These are phyloP conservation scores for Pouteria campechiana DNA, from an alignment of 179 eudicot species.

Conservation along the genomic window DNA sequence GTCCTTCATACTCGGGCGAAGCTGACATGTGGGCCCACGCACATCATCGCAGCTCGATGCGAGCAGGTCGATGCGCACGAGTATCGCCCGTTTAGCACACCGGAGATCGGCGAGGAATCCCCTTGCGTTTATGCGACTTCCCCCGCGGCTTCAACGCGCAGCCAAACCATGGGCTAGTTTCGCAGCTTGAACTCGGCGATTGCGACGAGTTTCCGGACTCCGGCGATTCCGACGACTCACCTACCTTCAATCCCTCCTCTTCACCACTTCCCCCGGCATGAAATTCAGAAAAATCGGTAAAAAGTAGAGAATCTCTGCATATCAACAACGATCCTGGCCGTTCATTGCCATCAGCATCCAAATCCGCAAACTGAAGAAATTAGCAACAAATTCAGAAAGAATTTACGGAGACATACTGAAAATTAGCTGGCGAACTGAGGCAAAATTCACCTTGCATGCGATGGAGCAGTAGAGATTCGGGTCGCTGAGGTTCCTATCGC, in stretches of 20 bases:
- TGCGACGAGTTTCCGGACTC: not conserved
- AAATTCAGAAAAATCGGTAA: not conserved
- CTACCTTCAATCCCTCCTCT: not conserved
- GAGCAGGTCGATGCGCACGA: too few relatives aligned
- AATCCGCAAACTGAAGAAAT: conserved; percentile 4
- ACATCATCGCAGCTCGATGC: too few relatives aligned
- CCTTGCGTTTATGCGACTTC: conserved; percentile 24
- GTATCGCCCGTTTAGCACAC: too few relatives aligned
- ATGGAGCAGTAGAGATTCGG: conserved; percentile 42
- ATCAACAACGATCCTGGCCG: too few relatives aligned
- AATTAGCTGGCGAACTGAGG: too few relatives aligned
- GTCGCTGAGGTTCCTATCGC: conserved; percentile 37
- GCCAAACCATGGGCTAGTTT: conserved; percentile 9
- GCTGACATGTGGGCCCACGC: too few relatives aligned
- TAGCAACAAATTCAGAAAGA: not conserved
- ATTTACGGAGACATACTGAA: too few relatives aligned
- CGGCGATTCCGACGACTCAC: not conserved
- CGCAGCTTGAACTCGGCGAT: conserved; percentile 16
- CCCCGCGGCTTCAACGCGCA: conserved; percentile 16
- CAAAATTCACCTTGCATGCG: conserved; percentile 44
- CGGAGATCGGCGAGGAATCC: conserved; percentile 28
- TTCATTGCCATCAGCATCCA: too few relatives aligned
- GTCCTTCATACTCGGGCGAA: too few relatives aligned
- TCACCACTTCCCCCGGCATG: conserved; percentile 6
- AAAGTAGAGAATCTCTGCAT: conserved; percentile 3